Conservation (phyloP, 208 protist genomes). For the Trypanosoma grayi region DNA sequence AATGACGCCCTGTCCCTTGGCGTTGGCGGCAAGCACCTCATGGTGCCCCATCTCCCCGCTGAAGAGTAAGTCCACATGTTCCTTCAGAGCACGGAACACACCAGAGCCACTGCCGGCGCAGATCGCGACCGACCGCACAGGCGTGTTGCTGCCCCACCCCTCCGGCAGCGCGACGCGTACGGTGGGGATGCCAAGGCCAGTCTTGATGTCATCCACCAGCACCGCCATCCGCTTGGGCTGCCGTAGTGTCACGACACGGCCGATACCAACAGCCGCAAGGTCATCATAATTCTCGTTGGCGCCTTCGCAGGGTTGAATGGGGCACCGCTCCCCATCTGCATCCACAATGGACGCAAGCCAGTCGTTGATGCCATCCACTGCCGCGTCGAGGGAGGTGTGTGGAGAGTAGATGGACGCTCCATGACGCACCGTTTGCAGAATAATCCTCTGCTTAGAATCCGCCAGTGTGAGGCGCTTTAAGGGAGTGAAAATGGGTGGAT, state of each 20-base stretch:
- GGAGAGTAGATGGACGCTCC: constrained; percentile 92
- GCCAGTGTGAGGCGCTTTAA: constrained; percentile 78
- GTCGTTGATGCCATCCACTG: constrained; percentile 88
- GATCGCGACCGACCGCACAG: constrained; percentile 66
- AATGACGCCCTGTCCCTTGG: constrained; percentile 76
- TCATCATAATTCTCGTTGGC: constrained; percentile 7
- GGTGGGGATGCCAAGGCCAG: constrained; percentile 45
- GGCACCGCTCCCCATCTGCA: constrained; percentile 1
- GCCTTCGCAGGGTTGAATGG: constrained; percentile 47
- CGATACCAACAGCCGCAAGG: constrained; percentile 33
- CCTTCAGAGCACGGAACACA: constrained; percentile 58
- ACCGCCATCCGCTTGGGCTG: constrained; percentile 31
- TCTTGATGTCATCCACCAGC: constrained; percentile 64
- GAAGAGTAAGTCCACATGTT: constrained; percentile 68
- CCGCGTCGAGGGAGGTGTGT: constrained; percentile 89
- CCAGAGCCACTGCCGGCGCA: constrained; percentile 85
- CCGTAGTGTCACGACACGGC: constrained; percentile 56
- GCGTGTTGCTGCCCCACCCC: constrained; percentile 31
- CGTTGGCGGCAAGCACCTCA: constrained; percentile 86
- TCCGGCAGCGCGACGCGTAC: constrained; percentile 74
- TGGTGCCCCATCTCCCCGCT: constrained; percentile 94
- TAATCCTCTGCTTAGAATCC: constrained; percentile 67
- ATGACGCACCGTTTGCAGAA: constrained; percentile 57
- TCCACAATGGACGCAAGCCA: constrained; percentile 83
- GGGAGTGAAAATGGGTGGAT: constrained; percentile 85